phyloP scores from a whole-genome alignment of 805 yeast species.

The Candida railenensis region DNA sequence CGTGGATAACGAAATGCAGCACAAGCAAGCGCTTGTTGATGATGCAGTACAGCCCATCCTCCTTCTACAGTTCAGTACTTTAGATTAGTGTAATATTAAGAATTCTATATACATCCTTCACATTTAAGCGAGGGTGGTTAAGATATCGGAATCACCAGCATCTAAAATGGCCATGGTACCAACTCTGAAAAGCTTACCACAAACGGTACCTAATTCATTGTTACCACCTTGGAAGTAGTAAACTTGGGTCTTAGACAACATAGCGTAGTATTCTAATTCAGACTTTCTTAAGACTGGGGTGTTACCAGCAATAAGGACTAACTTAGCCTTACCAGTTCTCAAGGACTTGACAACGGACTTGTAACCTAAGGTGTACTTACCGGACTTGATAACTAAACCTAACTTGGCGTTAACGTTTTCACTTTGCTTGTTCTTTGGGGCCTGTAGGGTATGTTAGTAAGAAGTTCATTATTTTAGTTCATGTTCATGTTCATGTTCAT shows the following conservation, averaged over 20 bases:
- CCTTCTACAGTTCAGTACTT: neutral
- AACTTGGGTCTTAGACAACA: slow-evolving; percentile 95
- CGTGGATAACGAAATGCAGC: no score
- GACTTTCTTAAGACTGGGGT: slow-evolving; percentile 99
- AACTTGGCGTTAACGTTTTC: slow-evolving; percentile 98
- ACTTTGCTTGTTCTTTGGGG: slow-evolving; percentile 92
- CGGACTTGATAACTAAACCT: slow-evolving; percentile 97
- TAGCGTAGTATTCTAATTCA: slow-evolving; percentile 99
- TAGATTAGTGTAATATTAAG: neutral
- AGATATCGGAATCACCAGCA: slow-evolving; percentile 99
- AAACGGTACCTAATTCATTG: slow-evolving; percentile 99
- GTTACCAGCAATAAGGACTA: slow-evolving; percentile 97
- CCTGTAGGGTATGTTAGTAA: slow-evolving; percentile 57
- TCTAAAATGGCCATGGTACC: slow-evolving; percentile 95
- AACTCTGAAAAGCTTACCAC: slow-evolving; percentile 99
- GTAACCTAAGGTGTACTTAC: slow-evolving; percentile 99
- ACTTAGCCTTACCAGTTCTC: slow-evolving; percentile 99
- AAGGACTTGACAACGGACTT: slow-evolving; percentile 97
- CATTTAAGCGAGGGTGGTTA: slow-evolving; percentile 46
- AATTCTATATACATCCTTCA: slow-evolving; percentile 2
- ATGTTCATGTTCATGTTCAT: no score
- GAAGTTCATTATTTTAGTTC: neutral
- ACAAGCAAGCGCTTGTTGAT: no score
- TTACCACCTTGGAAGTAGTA: slow-evolving; percentile 99
- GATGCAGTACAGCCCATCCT: neutral